Percentiles rank a stretch among this genome's conserved stretches.
These are phyloP conservation scores for Magnusiomyces ingens DNA, from an alignment of 1,139 yeast species.

Conservation along the genomic window DNA sequence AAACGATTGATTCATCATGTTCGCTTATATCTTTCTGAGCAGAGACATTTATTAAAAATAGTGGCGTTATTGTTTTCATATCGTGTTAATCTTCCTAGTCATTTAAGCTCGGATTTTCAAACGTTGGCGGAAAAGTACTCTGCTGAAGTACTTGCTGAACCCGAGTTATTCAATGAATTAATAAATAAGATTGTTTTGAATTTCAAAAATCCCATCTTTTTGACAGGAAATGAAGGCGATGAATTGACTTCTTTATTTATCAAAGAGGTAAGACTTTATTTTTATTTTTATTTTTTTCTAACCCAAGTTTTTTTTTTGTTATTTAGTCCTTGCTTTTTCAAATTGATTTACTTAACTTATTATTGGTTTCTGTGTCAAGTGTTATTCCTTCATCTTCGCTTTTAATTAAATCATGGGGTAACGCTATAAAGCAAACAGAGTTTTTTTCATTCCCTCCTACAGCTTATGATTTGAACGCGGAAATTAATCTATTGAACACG, in stretches of 20 bases:
- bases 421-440: conserved; percentile 40
- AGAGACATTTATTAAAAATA: conserved; percentile 21
- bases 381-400: conserved; percentile 26
- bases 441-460: conserved; percentile 36
- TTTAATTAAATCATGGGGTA: conserved; percentile 50
- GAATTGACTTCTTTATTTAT: conserved; percentile 13
- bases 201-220: conserved; percentile 15
- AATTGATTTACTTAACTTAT: conserved; percentile 26
- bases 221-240: conserved; percentile 15
- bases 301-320: background rate
- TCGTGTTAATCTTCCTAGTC: conserved; percentile 12
- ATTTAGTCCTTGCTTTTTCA: conserved; percentile 11
- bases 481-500: conserved; percentile 8
- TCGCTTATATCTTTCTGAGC: conserved; percentile 22
- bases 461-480: conserved; percentile 2
- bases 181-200: conserved; percentile 15
- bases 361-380: conserved; percentile 26
- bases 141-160: conserved; percentile 23
- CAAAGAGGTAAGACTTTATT: conserved; percentile 16
- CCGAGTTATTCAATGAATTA: conserved; percentile 20
- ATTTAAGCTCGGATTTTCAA: conserved; percentile 1
- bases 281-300: background rate
- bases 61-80: conserved; percentile 18
- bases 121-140: conserved; percentile 18
- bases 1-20: conserved; percentile 20